Base-by-base conservation (phyloP, 106 monocot genomes). In the Dioscorea zingiberensis region DNA sequence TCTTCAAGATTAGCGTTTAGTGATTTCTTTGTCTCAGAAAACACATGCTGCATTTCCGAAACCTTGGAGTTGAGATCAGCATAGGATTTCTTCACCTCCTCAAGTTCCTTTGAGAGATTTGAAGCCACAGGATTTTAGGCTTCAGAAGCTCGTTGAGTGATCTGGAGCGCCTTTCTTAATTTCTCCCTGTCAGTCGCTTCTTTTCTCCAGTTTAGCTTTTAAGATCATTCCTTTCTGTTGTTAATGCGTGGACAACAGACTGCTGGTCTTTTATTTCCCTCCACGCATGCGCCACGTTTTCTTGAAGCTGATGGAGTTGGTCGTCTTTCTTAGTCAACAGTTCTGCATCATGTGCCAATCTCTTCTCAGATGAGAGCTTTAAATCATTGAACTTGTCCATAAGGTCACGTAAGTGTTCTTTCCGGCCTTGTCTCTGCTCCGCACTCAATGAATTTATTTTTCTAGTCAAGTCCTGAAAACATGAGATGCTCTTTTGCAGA, bases 261-360 rank as follows among this genome's bases (percentile, higher is more conserved):
- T 59, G 69, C 17, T 73, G 73, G 55, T 60, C 75, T 17, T 55
- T 72, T 38, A 65, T 65, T 64, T 86, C 81, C 30, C 18, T 66
- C 48, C 68, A 59, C 54, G 84, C 77, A 49, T 67, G 60, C 10
- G 23, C 61, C 30, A 97, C 76, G 51, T 79, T 77, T 69, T 82
- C 72, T 53, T 86, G 75, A 29, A 97, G 66, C 49, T 68, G 47
- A 49, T 62, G 55, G 14, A 92, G 27, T 72, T 86, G 64, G 11
- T 79, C 70, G 61, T 81, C 85, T 77, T 84, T 97, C 65, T 84
- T 76, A 24, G 69, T 60, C 73, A 88, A 49, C 27, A 86, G 76
- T 28, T 88, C 62, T 18, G 77, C 76, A 79, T 86, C 81, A 60
- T 30, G 46, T 5, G 65, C 65, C 53, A 44, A 47, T 76, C 68